Conservation (phyloP, 2,329 filamentous ascomycete genomes). For the Diplodia scrobiculata region DNA sequence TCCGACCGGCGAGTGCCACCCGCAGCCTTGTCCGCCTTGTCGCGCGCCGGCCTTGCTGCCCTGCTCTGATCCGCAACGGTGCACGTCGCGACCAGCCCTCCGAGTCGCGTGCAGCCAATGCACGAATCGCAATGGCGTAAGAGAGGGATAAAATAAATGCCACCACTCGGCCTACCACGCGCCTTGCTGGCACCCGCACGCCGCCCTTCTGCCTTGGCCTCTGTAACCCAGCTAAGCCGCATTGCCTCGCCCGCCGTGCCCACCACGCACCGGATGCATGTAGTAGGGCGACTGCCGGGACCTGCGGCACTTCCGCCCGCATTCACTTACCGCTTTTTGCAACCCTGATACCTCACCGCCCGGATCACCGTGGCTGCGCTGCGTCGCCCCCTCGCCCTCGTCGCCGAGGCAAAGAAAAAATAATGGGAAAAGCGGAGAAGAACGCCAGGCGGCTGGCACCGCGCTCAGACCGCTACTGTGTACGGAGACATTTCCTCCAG, state of each 20-base stretch:
- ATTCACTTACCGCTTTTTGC: conserved; percentile 10
- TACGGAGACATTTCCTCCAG: not conserved
- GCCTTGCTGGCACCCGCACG: no score
- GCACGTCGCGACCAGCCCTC: not conserved
- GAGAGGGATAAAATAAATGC: not conserved
- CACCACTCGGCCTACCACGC: not conserved
- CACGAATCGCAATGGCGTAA: not conserved
- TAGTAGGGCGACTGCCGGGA: conserved; percentile 6
- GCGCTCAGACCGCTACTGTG: conserved; percentile 4
- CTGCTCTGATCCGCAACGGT: conserved; percentile 7
- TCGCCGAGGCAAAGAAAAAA: not conserved
- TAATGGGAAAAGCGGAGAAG: conserved; percentile 18
- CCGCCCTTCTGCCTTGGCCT: not conserved
- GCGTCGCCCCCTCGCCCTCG: not conserved
- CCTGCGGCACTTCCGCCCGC: conserved; percentile 13
- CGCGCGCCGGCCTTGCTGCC: conserved; percentile 3
- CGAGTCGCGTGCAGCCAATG: conserved; percentile 1
- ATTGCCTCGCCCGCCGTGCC: conserved; percentile 13
- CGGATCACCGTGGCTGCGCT: not conserved
- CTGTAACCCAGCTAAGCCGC: conserved; percentile 19
- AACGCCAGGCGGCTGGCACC: not conserved
- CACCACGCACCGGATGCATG: not conserved
- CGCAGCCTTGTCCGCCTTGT: not conserved
- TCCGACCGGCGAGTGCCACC: not conserved
- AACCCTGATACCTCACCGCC: conserved; percentile 2